Evolutionary conservation across 106 monocot species (phyloP), one percentile per base, ranked within the genome.

Genomic region (Platanthera zijinensis): DNA sequence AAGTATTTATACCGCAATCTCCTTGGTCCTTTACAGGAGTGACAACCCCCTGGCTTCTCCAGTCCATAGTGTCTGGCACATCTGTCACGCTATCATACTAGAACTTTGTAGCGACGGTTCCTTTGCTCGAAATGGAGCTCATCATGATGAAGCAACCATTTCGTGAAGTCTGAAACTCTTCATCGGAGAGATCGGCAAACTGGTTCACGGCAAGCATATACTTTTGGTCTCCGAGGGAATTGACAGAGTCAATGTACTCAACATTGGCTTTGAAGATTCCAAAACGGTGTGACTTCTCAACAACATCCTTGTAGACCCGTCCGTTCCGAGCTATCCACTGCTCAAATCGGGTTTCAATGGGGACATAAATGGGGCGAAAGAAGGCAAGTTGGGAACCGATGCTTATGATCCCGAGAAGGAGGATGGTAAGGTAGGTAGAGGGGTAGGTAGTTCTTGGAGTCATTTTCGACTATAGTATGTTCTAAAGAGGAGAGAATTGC

Each of bases 121-220:
- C 63, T 64, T 64, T 64, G 5, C 14, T 18, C 6, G 63, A 64
- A 64, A n/a, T 64, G 21, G 63, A 21, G n/a, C 63, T 64, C 14
- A 64, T n/a, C 63, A 13, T 21, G n/a, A 6, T 64, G 63, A n/a
- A 64, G 63, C n/a, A n/a, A n/a, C n/a, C n/a, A n/a, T n/a, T n/a
- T n/a, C n/a, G n/a, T n/a, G 14, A 5, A 5, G 63, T 21, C 50
- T 50, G 62, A 25, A 77, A 77, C 28, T 77, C 76, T 3, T 64
- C 64, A 28, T 77, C 66, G 48, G 62, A 63, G 4, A 77, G 50
- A 17, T 77, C 76, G 8, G 76, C 76, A 51, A 77, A 66, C 64
- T 66, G 53, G n/a, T n/a, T n/a, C n/a, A n/a, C n/a, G n/a, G n/a
- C n/a, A n/a, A n/a, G n/a, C n/a, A n/a, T n/a, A n/a, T n/a, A n/a